These are phyloP conservation scores for Dalechampia spathulata DNA, from an alignment of 441 rosid genomes.

Conservation along the genomic window DNA sequence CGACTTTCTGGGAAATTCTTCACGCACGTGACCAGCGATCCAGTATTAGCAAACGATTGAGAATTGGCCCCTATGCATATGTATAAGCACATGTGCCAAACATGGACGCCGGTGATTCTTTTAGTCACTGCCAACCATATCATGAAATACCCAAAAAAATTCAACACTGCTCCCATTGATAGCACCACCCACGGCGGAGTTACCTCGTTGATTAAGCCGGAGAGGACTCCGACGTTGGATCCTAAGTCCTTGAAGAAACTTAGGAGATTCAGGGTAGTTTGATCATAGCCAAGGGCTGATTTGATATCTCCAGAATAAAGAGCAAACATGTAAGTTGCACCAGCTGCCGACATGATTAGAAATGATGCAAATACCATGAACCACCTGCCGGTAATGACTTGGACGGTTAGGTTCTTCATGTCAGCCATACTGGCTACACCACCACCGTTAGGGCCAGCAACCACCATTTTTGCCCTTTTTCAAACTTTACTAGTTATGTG, in stretches of 20 bases:
- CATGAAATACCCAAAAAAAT: conserved; percentile 58
- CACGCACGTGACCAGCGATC: no score
- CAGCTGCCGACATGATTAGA: conserved; percentile 50
- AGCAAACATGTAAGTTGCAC: conserved; percentile 67
- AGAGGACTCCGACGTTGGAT: conserved; percentile 48
- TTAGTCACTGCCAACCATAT: conserved; percentile 55
- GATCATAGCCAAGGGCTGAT: conserved; percentile 53
- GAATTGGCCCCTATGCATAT: conserved; percentile 57
- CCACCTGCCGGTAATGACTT: conserved; percentile 46
- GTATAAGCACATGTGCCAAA: conserved; percentile 68
- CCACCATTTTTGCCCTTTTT: no score
- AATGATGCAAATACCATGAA: conserved; percentile 55
- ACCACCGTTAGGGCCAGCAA: no score
- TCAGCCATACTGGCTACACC: no score
- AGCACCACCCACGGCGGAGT: conserved; percentile 47
- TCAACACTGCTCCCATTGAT: conserved; percentile 47
- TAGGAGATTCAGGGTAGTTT: conserved; percentile 50
- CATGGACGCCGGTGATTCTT: conserved; percentile 31
- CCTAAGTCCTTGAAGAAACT: conserved; percentile 72
- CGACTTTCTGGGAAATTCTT: conserved; percentile 47
- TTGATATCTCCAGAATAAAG: conserved; percentile 50
- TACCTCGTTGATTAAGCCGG: conserved; percentile 54
- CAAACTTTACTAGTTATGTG: no score
- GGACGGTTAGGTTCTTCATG: conserved; percentile 27
- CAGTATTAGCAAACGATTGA: conserved; percentile 52